These are phyloP conservation scores for Diaporthe nobilis DNA, from an alignment of 2,329 filamentous ascomycete species.

Conservation along the genomic window DNA sequence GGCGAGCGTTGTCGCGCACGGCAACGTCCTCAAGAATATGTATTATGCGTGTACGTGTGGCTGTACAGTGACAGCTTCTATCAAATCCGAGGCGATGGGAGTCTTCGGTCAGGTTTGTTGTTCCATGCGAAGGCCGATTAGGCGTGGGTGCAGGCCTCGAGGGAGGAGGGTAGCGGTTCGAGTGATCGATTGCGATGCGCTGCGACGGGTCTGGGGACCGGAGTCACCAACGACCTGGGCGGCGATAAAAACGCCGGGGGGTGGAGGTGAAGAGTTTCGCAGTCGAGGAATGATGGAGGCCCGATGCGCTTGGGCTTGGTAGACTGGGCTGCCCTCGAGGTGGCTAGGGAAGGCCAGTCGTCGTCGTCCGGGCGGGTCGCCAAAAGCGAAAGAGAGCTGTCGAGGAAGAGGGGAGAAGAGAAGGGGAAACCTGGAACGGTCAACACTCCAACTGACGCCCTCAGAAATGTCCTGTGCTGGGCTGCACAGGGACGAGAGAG, in stretches of 20 bases:
- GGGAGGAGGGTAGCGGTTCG: neutral
- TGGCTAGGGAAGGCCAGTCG: neutral
- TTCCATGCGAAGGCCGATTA: neutral
- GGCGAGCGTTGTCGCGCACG: conserved; percentile 33
- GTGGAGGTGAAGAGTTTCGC: neutral
- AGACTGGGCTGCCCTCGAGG: neutral
- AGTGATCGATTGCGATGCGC: conserved; percentile 4
- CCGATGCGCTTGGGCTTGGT: neutral
- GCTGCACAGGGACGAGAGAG: neutral
- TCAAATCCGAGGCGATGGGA: neutral
- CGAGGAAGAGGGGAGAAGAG: conserved; percentile 23
- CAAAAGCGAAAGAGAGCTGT: conserved; percentile 16
- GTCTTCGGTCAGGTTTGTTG: neutral
- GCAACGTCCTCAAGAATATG: conserved; percentile 12
- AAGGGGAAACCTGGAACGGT: conserved; percentile 41
- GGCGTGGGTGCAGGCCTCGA: neutral
- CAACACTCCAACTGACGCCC: conserved; percentile 39
- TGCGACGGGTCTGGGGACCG: neutral
- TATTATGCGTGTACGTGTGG: conserved; percentile 23
- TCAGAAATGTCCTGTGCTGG: conserved; percentile 7
- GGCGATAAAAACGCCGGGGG: neutral
- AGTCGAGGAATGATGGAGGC: conserved; percentile 5
- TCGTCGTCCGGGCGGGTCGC: conserved; percentile 19
- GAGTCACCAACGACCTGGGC: neutral
- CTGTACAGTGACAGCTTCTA: conserved; percentile 26